Evolutionary conservation across 768 basidiomycete genomes (phyloP).

Genomic region (Asterophora lycoperdoides): DNA sequence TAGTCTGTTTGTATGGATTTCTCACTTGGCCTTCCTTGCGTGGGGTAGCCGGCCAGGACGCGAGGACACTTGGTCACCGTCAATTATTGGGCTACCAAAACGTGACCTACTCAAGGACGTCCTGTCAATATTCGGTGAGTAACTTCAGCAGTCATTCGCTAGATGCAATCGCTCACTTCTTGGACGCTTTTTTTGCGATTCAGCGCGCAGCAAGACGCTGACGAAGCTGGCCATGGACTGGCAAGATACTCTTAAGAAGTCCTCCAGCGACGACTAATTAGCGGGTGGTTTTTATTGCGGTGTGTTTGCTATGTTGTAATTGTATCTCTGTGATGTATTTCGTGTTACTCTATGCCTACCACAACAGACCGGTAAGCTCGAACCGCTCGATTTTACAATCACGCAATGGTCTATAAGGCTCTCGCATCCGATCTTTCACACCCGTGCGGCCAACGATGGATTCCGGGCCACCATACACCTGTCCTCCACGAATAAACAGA

Average conservation of each 20-base stretch:
- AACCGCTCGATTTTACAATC: background rate
- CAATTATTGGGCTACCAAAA: constrained; percentile 67
- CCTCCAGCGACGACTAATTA: constrained; percentile 45
- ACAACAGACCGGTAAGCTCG: no score
- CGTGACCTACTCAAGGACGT: constrained; percentile 84
- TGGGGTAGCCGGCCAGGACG: constrained; percentile 57
- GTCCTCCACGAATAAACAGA: no score
- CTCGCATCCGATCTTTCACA: no score
- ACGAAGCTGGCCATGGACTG: constrained; percentile 74
- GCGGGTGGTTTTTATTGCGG: constrained; percentile 2
- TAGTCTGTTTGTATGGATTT: constrained; percentile 2
- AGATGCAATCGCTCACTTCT: background rate
- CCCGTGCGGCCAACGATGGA: no score
- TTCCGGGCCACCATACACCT: no score
- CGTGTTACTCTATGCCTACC: background rate
- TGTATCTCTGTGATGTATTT: constrained; percentile 3
- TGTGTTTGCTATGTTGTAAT: constrained; percentile 3
- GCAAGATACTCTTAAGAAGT: constrained; percentile 75
- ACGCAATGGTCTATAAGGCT: no score
- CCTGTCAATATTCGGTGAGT: constrained; percentile 70
- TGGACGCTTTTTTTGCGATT: constrained; percentile 1
- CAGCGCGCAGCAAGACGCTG: constrained; percentile 73
- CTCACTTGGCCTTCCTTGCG: constrained; percentile 12
- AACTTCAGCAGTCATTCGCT: background rate
- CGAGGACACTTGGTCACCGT: constrained; percentile 64